Evolutionary conservation across 2,329 filamentous ascomycete species (phyloP).

Genomic region (Alternaria ventricosa): DNA sequence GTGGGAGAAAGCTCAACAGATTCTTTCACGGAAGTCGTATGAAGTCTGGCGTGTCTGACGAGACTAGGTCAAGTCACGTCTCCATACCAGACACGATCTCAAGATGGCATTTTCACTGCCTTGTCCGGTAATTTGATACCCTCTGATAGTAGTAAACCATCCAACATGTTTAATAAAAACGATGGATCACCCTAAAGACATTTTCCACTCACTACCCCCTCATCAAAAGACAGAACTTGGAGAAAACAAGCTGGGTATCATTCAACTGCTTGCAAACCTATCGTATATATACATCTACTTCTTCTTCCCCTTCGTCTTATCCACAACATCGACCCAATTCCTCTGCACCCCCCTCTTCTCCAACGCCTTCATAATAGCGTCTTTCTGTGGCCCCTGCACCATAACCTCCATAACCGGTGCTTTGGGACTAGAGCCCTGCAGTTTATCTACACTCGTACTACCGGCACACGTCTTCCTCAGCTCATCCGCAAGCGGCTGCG

Average conservation of each 20-base stretch:
- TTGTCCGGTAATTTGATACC: not conserved
- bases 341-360: slow-evolving; percentile 64
- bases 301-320: slow-evolving; percentile 73
- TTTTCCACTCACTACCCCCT: not conserved
- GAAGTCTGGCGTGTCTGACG: not conserved
- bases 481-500: slow-evolving; percentile 68
- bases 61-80: not conserved
- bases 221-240: not conserved
- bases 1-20: not conserved
- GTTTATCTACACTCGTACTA: slow-evolving; percentile 68
- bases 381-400: slow-evolving; percentile 71
- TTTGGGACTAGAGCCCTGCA: slow-evolving; percentile 65
- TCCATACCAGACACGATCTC: not conserved
- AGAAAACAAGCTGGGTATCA: slow-evolving; percentile 11
- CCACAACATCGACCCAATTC: slow-evolving; percentile 68
- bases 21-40: not conserved
- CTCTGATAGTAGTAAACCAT: not conserved
- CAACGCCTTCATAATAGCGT: slow-evolving; percentile 65
- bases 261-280: not conserved
- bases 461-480: slow-evolving; percentile 71
- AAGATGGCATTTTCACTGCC: not conserved
- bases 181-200: not conserved
- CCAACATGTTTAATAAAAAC: not conserved
- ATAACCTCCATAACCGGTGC: slow-evolving; percentile 71
- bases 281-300: slow-evolving; percentile 18